These are phyloP conservation scores for Xylaria sp. DNA, from an alignment of 2,329 filamentous ascomycete genomes.

Conservation along the genomic window DNA sequence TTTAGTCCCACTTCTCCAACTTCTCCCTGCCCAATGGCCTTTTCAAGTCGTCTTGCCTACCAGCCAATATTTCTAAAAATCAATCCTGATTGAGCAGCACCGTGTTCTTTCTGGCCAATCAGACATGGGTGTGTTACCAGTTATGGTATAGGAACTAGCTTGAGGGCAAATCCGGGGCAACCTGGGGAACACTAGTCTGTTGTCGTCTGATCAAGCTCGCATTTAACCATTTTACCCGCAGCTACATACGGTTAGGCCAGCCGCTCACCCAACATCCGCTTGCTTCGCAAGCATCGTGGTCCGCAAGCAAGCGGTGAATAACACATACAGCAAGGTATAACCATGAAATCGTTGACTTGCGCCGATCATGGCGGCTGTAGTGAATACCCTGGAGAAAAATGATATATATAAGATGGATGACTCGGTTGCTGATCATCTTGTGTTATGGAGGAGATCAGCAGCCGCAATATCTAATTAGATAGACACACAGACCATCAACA, in stretches of 20 bases:
- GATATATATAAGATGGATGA: slow-evolving; percentile 29
- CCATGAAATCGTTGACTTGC: not conserved
- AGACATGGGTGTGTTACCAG: not conserved
- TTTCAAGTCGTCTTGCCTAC: not conserved
- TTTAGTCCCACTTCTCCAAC: slow-evolving; percentile 24
- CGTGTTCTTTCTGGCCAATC: slow-evolving; percentile 26
- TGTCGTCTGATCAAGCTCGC: slow-evolving; percentile 13
- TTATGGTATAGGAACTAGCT: slow-evolving; percentile 15
- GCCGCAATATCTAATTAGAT: not conserved
- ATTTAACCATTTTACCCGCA: slow-evolving; percentile 37
- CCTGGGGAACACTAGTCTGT: slow-evolving; percentile 17
- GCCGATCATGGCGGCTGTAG: not conserved
- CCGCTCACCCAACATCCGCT: slow-evolving; percentile 22
- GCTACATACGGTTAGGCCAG: slow-evolving; percentile 23
- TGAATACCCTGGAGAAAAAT: not conserved
- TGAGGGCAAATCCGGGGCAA: not conserved
- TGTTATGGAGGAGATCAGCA: slow-evolving; percentile 2
- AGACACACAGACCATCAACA: not conserved
- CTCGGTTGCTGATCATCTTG: slow-evolving; percentile 6
- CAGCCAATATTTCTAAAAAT: not conserved
- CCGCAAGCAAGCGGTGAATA: not conserved
- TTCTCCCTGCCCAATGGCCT: not conserved
- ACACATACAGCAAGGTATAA: not conserved
- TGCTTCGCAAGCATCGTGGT: slow-evolving; percentile 21
- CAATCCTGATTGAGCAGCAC: slow-evolving; percentile 17